These are phyloP conservation scores for Calonectria pauciramosa DNA, from an alignment of 2,329 filamentous ascomycete genomes.

Conservation along the genomic window DNA sequence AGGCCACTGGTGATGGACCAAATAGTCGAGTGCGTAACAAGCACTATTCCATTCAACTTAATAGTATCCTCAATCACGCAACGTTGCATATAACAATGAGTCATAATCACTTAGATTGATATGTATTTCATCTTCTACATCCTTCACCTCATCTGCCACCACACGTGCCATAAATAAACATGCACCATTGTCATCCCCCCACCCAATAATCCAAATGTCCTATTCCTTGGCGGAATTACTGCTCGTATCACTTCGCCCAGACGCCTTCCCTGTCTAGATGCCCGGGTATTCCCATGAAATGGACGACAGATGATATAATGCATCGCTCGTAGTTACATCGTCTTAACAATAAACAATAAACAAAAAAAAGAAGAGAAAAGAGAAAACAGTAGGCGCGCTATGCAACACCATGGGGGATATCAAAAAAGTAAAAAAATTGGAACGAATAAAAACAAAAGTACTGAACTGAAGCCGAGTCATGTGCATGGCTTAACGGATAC, in stretches of 20 bases:
- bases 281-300: slow-evolving; percentile 28
- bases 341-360: slow-evolving; percentile 17
- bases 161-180: not conserved
- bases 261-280: slow-evolving; percentile 45
- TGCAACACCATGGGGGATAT: slow-evolving; percentile 42
- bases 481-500: slow-evolving; percentile 16
- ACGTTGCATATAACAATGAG: not conserved
- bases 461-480: not conserved
- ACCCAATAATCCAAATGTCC: slow-evolving; percentile 24
- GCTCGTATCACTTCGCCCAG: slow-evolving; percentile 24
- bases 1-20: not conserved
- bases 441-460: slow-evolving; percentile 18
- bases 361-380: slow-evolving; percentile 24
- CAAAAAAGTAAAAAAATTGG: slow-evolving; percentile 33
- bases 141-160: not conserved
- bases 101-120: not conserved
- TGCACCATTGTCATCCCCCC: slow-evolving; percentile 14
- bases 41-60: not conserved
- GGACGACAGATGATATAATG: slow-evolving; percentile 32
- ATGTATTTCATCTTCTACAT: slow-evolving; percentile 2
- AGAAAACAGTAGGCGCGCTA: slow-evolving; percentile 28
- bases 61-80: not conserved
- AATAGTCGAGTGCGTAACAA: not conserved
- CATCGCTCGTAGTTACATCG: slow-evolving; percentile 35
- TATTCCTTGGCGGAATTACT: not conserved